Evolutionary conservation across 768 basidiomycete genomes (phyloP), one percentile per base, ranked within the genome.

Genomic region (Amanita phalloides): DNA sequence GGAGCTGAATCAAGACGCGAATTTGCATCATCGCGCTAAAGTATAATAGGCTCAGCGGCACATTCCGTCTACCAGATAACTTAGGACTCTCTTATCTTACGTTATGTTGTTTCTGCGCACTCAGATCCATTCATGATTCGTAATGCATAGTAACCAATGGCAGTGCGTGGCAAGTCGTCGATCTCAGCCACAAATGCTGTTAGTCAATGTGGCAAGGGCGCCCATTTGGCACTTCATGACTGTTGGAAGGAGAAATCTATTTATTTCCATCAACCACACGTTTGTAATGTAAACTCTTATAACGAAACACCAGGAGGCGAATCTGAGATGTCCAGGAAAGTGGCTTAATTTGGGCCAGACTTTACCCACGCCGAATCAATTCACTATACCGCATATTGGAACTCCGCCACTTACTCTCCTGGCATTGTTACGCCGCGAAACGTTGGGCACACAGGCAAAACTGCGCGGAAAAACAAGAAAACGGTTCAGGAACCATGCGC

Each of bases 371-470:
- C 59, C 65, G 70, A 71, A 71, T 63, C 66, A 60, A 63, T 68
- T 67, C 65, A 66, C 66, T 69, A 69, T 68, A 66, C 64, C 68
- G 59, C 59, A 36, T 64, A 67, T 74, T 65, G 54, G 65, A 66
- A 73, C 72, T 74, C 72, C 72, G 72, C 65, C 58, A 61, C 67
- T 68, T 64, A 66, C 66, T 67, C 70, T 66, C 68, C 69, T 65
- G 63, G 64, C 63, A 61, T 64, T 48, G 61, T 63, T 65, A 64
- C 62, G 65, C 63, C 64, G 61, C 66, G 67, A 67, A 70, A 71
- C 68, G 61, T 60, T 64, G 65, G 65, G 69, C 65, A 63, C 60
- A 64, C 61, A 63, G 62, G 59, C 56, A 50, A 58, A 57, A 53
- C 62, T 55, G 61, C 56, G 58, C 54, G 54, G 65, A 71, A 71